Conservation (phyloP, 176 grass and related monocot genomes). For the bread wheat (Triticum aestivum) region DNA sequence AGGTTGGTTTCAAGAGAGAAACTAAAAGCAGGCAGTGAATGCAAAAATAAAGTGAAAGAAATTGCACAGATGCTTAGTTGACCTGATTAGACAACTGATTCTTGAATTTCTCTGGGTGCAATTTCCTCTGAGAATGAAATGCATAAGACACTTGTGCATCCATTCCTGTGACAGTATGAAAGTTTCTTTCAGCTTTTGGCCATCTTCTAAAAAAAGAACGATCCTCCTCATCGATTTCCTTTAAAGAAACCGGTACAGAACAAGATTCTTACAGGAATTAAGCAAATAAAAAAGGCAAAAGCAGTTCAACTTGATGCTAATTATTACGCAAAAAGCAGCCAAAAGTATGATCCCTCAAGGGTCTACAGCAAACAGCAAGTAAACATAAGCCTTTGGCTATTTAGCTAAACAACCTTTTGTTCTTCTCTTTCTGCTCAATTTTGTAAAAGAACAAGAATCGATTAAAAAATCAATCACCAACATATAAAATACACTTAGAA, state of each 20-base stretch:
- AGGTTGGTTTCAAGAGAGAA: constrained; percentile 12
- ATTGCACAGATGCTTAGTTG: constrained; percentile 12
- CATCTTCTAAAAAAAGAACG: background rate
- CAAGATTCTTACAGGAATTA: background rate
- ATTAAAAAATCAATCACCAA: background rate
- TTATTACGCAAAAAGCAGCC: background rate
- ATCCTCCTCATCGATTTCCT: background rate
- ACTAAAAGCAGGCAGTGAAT: background rate
- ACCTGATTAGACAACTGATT: constrained; percentile 96
- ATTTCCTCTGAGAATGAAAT: constrained; percentile 92
- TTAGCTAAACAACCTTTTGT: constrained; percentile 8
- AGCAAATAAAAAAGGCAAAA: background rate
- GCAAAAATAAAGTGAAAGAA: constrained; percentile 2
- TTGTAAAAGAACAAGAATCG: background rate
- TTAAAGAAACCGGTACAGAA: background rate
- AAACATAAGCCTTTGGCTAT: background rate
- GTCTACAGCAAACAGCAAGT: background rate
- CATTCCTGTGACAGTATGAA: constrained; percentile 68
- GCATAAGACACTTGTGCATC: constrained; percentile 94
- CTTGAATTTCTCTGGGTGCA: constrained; percentile 92
- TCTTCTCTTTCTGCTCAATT: background rate
- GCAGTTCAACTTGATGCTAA: background rate
- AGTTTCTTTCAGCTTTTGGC: constrained; percentile 24
- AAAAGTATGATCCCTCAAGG: no score
- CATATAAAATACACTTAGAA: constrained; percentile 28